Base-by-base conservation (phyloP, 169 alveolate species). In the Plasmodium cynomolgi region DNA sequence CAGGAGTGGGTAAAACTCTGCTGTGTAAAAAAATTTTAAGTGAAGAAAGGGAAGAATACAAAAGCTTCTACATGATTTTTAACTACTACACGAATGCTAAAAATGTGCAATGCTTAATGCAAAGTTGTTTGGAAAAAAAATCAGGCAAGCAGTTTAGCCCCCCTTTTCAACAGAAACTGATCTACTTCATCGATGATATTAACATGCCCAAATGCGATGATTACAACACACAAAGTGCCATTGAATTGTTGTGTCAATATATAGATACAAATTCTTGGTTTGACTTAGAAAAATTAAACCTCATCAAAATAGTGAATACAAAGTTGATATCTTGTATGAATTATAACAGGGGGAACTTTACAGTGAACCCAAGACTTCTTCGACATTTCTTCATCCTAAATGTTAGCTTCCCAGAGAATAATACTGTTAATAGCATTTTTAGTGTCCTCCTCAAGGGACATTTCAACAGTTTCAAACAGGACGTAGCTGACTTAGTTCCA, bases 151-250 rank as follows among this genome's bases (percentile, higher is more conserved):
- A 98, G 83, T 98, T 96, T 92, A 99, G 99, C 3, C 99, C 99
- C 29, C 98, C 98, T 20, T 98, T 98, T 54, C 98, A 98, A 95
- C 98, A 98, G 84, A 97, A 97, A 93, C 91, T 98, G 94, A 98
- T 98, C 86, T 98, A 98, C 93, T 98, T 98, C 96, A 97, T 98
- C 83, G 99, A 98, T 95, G 99, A 98, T 93, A 95, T 98, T 71
- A 98, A 98, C 96, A 98, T 98, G 99, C 99, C 99, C 26, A 97
- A 98, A 92, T 96, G 98, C 84, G 99, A 98, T 96, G 98, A 98
- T 77, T 98, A 98, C 92, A 97, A 98, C 97, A 98, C 99, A 41
- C 99, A 98, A 96, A 97, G 97, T 81, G 99, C 99, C 34, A 98
- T 98, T 31, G 99, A 98, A 83, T 96, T 98, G 58, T 96, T 98